Percentiles rank a stretch among this genome's conserved stretches.
Conservation (phyloP, 202 grass and related monocot genomes). For the Saccharum hybrid region DNA sequence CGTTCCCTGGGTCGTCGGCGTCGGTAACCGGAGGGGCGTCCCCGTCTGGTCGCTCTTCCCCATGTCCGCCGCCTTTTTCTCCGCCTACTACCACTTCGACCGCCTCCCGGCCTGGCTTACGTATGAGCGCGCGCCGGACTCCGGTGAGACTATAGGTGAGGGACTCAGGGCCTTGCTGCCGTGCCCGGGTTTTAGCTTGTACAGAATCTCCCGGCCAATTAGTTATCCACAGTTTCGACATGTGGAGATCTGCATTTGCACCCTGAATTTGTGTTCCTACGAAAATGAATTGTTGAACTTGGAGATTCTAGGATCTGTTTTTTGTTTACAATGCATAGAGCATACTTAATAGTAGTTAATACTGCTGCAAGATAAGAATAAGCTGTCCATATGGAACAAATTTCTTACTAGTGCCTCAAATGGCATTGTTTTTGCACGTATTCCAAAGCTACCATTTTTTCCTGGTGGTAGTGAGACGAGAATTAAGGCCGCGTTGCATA, state of each 20-base stretch:
- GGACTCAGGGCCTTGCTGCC: background rate
- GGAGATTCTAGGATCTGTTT: background rate
- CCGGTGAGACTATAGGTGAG: constrained; percentile 21
- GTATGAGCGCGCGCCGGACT: background rate
- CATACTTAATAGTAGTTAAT: background rate
- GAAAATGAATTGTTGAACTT: background rate
- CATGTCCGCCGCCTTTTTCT: constrained; percentile 62
- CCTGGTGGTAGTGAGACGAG: background rate
- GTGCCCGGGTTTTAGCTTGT: constrained; percentile 9
- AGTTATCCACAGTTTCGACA: background rate
- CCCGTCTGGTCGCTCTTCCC: constrained; percentile 72
- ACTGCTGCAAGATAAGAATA: constrained; percentile 10
- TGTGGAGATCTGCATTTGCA: background rate
- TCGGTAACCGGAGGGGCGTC: constrained; percentile 63
- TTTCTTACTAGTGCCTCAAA: background rate
- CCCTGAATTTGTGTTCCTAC: background rate
- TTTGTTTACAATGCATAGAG: background rate
- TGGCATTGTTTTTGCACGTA: constrained; percentile 13
- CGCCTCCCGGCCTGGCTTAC: constrained; percentile 31
- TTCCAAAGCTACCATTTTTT: background rate
- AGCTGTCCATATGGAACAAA: background rate
- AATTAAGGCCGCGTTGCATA: no score
- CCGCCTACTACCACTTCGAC: constrained; percentile 44
- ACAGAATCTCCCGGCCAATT: background rate
- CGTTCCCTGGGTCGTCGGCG: constrained; percentile 65